Evolutionary conservation across 768 basidiomycete genomes (phyloP).

Genomic region (Tulasnella sp.): DNA sequence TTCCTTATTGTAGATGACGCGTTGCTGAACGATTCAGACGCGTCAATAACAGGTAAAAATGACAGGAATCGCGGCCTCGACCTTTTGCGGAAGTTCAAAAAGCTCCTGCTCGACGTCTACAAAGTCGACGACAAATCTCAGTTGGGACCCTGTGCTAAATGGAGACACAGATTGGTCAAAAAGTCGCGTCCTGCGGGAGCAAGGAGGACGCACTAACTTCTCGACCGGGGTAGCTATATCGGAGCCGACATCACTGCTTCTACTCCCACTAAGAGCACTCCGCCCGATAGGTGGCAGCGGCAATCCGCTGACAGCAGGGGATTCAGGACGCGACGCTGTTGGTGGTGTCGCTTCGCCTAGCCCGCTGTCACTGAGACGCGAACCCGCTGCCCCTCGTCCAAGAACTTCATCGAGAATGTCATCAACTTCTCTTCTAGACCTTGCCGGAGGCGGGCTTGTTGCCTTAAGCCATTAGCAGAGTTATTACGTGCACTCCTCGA

Average conservation of each 20-base stretch:
- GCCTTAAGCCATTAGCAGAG: not conserved
- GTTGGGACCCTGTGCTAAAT: slow-evolving; percentile 22
- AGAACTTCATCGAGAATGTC: slow-evolving; percentile 61
- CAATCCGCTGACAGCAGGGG: slow-evolving; percentile 58
- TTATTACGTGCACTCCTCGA: not conserved
- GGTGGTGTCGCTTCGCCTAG: slow-evolving; percentile 39
- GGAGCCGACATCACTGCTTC: slow-evolving; percentile 38
- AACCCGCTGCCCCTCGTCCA: slow-evolving; percentile 66
- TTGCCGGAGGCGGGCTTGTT: not conserved
- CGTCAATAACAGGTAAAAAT: slow-evolving; percentile 37
- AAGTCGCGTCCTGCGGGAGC: not conserved
- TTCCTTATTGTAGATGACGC: slow-evolving; percentile 82
- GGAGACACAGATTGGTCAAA: slow-evolving; percentile 34
- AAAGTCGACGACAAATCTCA: slow-evolving; percentile 69
- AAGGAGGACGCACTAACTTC: not conserved
- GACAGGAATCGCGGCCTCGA: slow-evolving; percentile 43
- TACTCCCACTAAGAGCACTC: slow-evolving; percentile 33
- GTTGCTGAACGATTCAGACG: slow-evolving; percentile 56
- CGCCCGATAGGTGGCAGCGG: slow-evolving; percentile 65
- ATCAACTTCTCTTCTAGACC: slow-evolving; percentile 37
- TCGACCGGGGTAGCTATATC: slow-evolving; percentile 25
- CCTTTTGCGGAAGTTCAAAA: slow-evolving; percentile 87
- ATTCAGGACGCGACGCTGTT: slow-evolving; percentile 45
- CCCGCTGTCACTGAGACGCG: slow-evolving; percentile 52
- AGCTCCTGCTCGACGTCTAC: slow-evolving; percentile 88